Base-by-base conservation (phyloP, 2,329 filamentous ascomycete genomes). In the Aspergillus melleus region DNA sequence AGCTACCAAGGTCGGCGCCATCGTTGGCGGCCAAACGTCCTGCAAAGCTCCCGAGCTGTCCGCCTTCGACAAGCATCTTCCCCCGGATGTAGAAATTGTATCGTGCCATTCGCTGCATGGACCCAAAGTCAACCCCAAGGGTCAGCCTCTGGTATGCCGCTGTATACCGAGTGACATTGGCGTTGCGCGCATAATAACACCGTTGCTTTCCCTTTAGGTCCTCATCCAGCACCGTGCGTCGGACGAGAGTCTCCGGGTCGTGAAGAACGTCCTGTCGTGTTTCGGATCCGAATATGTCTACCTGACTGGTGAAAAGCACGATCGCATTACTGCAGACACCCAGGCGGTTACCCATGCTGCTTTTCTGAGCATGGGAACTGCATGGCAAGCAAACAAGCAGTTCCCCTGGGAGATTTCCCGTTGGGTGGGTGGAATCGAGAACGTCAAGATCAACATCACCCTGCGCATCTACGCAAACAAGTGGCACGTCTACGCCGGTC, bases 361-460 rank as follows among this genome's bases (percentile, higher is more conserved):
- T 29, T 99, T 99, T 76, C 82, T 99, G 54, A 91, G 90, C 72
- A 99, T 99, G 95, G 95, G 96, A 64, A 96, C 94, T 64, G 95
- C 95, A 9, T 99, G 96, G 96, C 90, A 92, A 67, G 93, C 93
- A 32, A 96, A 96, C 75, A 86, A 89, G 60, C 92, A 99, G 74
- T 99, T 98, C 70, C 95, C 96, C 0, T 99, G 95, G 95, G 94
- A 98, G 70, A 88, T 94, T 51, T 87, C 88, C n/a, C 92, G 95
- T 64, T 99, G 98, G 77, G 87, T 97, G 4, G 95, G 95, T 60
- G 96, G 95, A 55, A 96, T 99, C 70, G 95, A 99, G 77, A 99
- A 99, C 76, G 94, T 98, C 70, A 99, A 99, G 80, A 96, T 98
- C 81, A 99, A 99, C 79, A 88, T 98, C 67, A 98, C 92, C 67